These are phyloP conservation scores for Amborella trichopoda DNA, from an alignment of 164 flowering plant genomes.

Conservation along the genomic window DNA sequence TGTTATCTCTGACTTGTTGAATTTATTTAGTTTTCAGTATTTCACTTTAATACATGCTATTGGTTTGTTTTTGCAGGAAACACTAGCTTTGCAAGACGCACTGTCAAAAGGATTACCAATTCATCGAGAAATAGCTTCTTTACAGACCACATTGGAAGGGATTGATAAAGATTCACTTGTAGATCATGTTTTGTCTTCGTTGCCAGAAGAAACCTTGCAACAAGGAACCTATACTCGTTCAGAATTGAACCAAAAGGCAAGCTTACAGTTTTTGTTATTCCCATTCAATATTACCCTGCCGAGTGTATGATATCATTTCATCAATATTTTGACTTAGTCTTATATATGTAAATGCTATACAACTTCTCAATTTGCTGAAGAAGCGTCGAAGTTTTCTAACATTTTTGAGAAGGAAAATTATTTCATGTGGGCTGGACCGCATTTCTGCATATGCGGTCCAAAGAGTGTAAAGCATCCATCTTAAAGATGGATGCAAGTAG, in stretches of 20 bases:
- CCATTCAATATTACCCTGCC: too few relatives aligned
- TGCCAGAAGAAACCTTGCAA: constrained; percentile 63
- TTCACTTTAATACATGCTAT: background rate
- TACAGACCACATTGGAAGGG: constrained; percentile 51
- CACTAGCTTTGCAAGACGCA: constrained; percentile 88
- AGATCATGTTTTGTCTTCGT: constrained; percentile 70
- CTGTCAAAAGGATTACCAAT: constrained; percentile 80
- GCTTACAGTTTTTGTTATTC: too few relatives aligned
- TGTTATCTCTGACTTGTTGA: background rate
- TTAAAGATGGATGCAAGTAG: too few relatives aligned
- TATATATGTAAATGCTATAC: too few relatives aligned
- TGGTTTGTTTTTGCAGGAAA: constrained; percentile 40
- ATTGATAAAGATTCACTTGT: constrained; percentile 63
- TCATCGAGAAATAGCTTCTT: constrained; percentile 53
- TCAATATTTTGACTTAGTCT: too few relatives aligned
- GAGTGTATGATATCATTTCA: too few relatives aligned
- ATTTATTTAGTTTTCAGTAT: background rate
- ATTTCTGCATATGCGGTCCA: too few relatives aligned
- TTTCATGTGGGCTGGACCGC: too few relatives aligned
- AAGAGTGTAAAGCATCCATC: too few relatives aligned
- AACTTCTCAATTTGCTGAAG: too few relatives aligned
- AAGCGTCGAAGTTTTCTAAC: too few relatives aligned
- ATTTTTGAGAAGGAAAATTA: too few relatives aligned
- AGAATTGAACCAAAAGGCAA: constrained; percentile 75
- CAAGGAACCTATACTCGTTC: constrained; percentile 57